Evolutionary conservation across 176 grass and related monocot species (phyloP), one percentile per base, ranked within the genome.

Genomic region (Zoysia japonica): DNA sequence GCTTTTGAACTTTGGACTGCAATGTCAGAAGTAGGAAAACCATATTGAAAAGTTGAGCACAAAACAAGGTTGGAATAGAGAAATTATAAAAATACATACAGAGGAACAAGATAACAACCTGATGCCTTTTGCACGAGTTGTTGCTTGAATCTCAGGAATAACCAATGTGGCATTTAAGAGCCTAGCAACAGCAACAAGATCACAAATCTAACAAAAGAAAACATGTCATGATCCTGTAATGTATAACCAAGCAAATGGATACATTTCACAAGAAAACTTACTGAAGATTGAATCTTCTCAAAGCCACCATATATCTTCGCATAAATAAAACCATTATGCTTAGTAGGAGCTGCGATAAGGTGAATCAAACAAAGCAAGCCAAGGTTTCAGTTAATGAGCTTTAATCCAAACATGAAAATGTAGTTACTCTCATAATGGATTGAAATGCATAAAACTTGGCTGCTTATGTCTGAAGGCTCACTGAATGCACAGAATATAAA

Each of bases 291-390:
- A 91, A 99, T 99, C 84, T 95, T 99, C 73, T 91, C 92, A 82
- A 99, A 99, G 84, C 82, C 88, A 87, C 96, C 96, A 77, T 95
- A 95, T 72, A 99, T 93, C 76, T 99, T 99, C 74, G 88, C 96
- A 86, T 99, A 95, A 83, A 99, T 91, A 76, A 95, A 99, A 78
- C 96, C 90, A 77, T 88, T 99, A 72, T 95, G 83, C 78, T 87
- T 67, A 54, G 16, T 66, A 69, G 88, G 90, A 88, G 69, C 96
- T 99, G 85, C 51, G 72, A 88, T 38, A 89, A 76, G 65, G 55
- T 67, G 19, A 78, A 81, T 48, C 62, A 53, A 78, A 72, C 6
- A 77, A 52, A 59, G 17, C 62, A 65, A 39, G 66, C 42, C 67
- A 70, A 70, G 17, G 28, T 81, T 67, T 71, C 56, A 79, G 45